A percentile compares a stretch with the other conserved stretches of the same genome.
Conservation (phyloP, 139 green algal genomes). For the Astrephomene gubernaculifera region DNA sequence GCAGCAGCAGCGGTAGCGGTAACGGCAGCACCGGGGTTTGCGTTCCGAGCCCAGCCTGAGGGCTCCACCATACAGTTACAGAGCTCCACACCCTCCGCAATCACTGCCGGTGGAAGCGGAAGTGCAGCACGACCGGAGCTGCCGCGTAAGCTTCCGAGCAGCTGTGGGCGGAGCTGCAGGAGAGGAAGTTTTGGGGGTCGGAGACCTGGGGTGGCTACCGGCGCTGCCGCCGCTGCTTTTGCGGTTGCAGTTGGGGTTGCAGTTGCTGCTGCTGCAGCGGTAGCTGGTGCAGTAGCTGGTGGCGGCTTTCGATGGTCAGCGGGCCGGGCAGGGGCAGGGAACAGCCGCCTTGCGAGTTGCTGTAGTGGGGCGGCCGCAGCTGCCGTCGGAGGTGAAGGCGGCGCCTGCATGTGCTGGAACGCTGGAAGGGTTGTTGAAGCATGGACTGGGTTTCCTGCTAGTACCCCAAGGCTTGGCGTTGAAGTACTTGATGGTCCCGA, state of each 20-base stretch:
- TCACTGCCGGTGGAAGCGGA: constrained; percentile 18
- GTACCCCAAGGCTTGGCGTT: too few relatives aligned
- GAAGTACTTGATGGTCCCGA: too few relatives aligned
- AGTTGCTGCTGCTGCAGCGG: not conserved
- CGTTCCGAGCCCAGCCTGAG: not conserved
- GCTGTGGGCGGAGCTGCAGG: not conserved
- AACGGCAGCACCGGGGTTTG: not conserved
- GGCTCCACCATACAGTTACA: constrained; percentile 38
- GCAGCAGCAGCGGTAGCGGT: not conserved
- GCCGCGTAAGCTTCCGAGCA: not conserved
- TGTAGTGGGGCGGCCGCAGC: too few relatives aligned
- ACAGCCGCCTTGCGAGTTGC: too few relatives aligned
- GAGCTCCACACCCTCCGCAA: constrained; percentile 7
- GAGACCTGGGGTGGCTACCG: not conserved
- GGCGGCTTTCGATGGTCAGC: too few relatives aligned
- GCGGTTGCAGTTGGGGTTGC: not conserved
- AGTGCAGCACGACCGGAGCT: constrained; percentile 22
- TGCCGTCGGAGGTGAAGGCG: too few relatives aligned
- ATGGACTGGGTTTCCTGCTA: too few relatives aligned
- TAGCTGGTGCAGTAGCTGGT: not conserved
- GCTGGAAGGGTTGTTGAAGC: too few relatives aligned
- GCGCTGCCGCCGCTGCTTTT: not conserved
- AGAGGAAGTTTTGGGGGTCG: too few relatives aligned
- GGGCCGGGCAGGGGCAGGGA: too few relatives aligned
- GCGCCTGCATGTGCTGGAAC: too few relatives aligned